Conservation (phyloP, 169 alveolate species). For the Pseudocohnilembus persalinus region DNA sequence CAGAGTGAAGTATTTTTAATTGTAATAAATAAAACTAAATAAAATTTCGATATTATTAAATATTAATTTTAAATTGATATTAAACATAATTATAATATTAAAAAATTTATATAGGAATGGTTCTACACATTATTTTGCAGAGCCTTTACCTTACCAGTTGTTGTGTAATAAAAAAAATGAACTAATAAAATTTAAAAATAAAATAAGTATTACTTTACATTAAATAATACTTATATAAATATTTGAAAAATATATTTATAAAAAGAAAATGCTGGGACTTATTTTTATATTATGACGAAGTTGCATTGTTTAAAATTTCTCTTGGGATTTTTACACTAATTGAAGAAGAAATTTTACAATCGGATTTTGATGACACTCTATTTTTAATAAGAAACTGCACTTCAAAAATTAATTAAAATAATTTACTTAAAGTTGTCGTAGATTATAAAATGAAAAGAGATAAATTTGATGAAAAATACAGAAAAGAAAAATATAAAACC, state of each 20-base stretch:
- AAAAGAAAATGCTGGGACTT: slow-evolving; percentile 24
- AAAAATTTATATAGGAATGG: slow-evolving; percentile 6
- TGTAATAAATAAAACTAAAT: not conserved
- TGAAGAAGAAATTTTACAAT: not conserved
- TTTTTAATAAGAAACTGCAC: slow-evolving; percentile 28
- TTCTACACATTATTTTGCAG: slow-evolving; percentile 24
- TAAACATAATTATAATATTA: no score
- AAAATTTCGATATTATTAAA: no score
- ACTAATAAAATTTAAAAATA: not conserved
- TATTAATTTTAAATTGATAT: no score
- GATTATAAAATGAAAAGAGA: not conserved
- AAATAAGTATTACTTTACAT: not conserved
- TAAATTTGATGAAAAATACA: not conserved
- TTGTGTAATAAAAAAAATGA: not conserved
- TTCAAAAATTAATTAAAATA: slow-evolving; percentile 6
- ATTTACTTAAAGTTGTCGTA: not conserved
- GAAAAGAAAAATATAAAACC: not conserved
- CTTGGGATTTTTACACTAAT: not conserved
- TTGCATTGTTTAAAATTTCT: slow-evolving; percentile 6
- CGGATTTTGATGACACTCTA: slow-evolving; percentile 16
- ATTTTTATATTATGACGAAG: slow-evolving; percentile 2
- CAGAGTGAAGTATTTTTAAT: slow-evolving; percentile 15
- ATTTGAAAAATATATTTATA: not conserved
- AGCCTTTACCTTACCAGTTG: slow-evolving; percentile 8
- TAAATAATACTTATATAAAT: not conserved